Evolutionary conservation across 2,329 filamentous ascomycete species (phyloP), one percentile per base, ranked within the genome.

Genomic region (Colletotrichum musae): DNA sequence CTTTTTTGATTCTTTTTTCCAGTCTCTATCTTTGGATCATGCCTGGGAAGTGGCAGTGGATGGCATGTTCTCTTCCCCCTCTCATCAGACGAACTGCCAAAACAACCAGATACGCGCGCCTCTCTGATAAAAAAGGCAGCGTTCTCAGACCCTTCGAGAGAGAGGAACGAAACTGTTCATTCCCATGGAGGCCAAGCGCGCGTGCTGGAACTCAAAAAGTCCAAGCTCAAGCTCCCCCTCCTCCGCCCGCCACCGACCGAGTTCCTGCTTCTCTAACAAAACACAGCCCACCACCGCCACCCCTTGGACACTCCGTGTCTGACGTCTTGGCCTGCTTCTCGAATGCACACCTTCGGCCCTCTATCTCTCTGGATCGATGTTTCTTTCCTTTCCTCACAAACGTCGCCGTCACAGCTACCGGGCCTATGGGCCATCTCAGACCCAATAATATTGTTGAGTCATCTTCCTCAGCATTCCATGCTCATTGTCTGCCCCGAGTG

Each of bases 251-350:
- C 24, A 15, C 5, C 50, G 16, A 28, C 50, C 21, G 45, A 47
- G n/a, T 50, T 48, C 7, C 26, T 32, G 21, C 36, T 12, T 32
- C 39, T 62, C 62, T 52, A 54, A 36, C 45, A 64, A 53, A 39
- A 52, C 62, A 64, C 54, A 58, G 62, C 54, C 62, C 7, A 36
- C 53, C 13, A 16, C 21, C 28, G 32, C 32, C 7, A 36, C 53
- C 39, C 32, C 36, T 47, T 6, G n/a, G 15, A 36, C 50, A 12
- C 16, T 16, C 13, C 48, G 52, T 18, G 24, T 58, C 61, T 52
- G 53, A 51, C 61, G 36, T 64, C 61, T 58, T 64, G 53, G 61
- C 58, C 21, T 52, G n/a, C 43, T 41, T 21, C 15, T 6, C n/a
- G 18, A 16, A 26, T 10, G 28, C 18, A 41, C 7, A 13, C 18